Percentiles rank a stretch among this genome's conserved stretches.
phyloP scores from a whole-genome alignment of 345 rosid genomes.

The Citrus inodora region DNA sequence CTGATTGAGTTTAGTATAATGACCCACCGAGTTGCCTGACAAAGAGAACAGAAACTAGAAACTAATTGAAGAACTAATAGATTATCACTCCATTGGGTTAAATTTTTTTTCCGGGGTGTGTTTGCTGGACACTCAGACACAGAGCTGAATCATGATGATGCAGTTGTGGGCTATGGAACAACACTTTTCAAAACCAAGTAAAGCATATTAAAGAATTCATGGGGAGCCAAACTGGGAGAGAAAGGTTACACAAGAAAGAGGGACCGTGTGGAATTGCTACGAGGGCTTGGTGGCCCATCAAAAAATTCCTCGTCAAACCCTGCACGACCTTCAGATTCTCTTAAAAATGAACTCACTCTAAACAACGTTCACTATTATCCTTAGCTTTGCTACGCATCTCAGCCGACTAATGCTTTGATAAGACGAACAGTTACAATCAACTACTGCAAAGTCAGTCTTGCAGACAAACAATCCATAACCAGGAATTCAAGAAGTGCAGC shows the following conservation, averaged over 20 bases:
- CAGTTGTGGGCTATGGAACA: conserved; percentile 65
- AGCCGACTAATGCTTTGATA: background rate
- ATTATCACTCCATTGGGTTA: background rate
- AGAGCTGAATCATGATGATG: conserved; percentile 67
- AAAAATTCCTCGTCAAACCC: conserved; percentile 48
- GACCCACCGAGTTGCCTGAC: too few species aligned
- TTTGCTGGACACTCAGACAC: conserved; percentile 56
- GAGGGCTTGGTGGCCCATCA: conserved; percentile 61
- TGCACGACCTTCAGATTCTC: conserved; percentile 13
- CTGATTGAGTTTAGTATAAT: conserved; percentile 32
- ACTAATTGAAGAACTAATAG: too few species aligned
- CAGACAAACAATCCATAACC: background rate
- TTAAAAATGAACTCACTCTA: conserved; percentile 58
- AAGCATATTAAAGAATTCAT: conserved; percentile 70
- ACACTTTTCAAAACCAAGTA: conserved; percentile 65
- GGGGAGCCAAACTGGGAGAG: conserved; percentile 79
- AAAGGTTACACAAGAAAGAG: conserved; percentile 52
- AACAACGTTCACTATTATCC: background rate
- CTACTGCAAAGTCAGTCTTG: background rate
- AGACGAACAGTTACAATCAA: background rate
- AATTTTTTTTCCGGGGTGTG: conserved; percentile 42
- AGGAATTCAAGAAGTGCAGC: background rate
- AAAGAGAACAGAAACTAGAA: too few species aligned
- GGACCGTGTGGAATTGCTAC: conserved; percentile 69
- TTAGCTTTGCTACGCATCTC: background rate